These are phyloP conservation scores for Croton setiger DNA, from an alignment of 441 rosid genomes.

Conservation along the genomic window DNA sequence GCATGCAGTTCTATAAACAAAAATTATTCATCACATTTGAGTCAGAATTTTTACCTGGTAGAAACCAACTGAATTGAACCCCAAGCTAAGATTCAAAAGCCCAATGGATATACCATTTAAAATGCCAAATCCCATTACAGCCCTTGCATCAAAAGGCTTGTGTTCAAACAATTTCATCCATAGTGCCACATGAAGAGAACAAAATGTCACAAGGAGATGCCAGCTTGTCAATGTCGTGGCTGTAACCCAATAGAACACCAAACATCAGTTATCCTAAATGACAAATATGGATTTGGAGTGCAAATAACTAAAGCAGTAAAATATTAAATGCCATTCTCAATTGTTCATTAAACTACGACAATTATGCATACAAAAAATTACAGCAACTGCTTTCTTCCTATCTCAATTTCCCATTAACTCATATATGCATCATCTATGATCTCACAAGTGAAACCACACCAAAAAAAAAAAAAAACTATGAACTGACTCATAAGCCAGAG, in stretches of 20 bases:
- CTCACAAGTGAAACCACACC: background rate
- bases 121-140: conserved; percentile 99
- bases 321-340: background rate
- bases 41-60: conserved; percentile 64
- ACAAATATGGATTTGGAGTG: background rate
- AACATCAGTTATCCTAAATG: conserved; percentile 9
- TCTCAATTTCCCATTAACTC: too few species aligned
- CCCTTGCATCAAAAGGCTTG: conserved; percentile 98
- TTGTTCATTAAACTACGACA: conserved; percentile 1
- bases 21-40: conserved; percentile 14
- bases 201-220: conserved; percentile 99
- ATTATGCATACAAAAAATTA: background rate
- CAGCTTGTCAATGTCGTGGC: conserved; percentile 99
- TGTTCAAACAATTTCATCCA: conserved; percentile 97
- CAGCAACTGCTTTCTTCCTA: background rate
- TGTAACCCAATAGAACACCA: conserved; percentile 27
- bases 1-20: background rate
- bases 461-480: background rate
- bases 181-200: conserved; percentile 96
- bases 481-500: background rate
- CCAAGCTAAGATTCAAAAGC: conserved; percentile 93
- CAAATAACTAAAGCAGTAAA: background rate
- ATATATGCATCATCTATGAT: background rate
- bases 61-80: conserved; percentile 98
- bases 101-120: conserved; percentile 97